A percentile compares a stretch with the other conserved stretches of the same genome.
Conservation (phyloP, 2,329 filamentous ascomycete species). For the Aspergillus tanneri region DNA sequence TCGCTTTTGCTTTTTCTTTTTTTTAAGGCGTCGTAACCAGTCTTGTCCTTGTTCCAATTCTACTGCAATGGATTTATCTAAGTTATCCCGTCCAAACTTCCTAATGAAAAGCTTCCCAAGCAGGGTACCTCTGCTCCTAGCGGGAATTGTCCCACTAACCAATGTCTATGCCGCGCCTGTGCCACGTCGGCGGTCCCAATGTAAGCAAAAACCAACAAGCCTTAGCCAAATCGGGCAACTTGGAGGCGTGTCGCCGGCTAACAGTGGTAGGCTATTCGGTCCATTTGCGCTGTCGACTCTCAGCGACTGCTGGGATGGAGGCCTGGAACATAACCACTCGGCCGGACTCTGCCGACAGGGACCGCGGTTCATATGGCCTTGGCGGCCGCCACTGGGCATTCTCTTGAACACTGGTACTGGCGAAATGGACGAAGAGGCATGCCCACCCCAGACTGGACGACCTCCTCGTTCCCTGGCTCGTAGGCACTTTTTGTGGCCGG, state of each 20-base stretch:
- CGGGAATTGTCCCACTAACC: no score
- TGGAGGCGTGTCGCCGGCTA: neutral
- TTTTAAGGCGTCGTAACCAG: no score
- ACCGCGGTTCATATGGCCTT: slow-evolving; percentile 1
- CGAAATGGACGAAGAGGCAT: neutral
- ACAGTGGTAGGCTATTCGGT: neutral
- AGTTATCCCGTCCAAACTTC: no score
- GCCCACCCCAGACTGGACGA: neutral
- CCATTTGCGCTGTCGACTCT: slow-evolving; percentile 1
- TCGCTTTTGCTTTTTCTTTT: neutral
- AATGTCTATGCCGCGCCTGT: neutral
- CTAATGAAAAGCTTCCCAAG: no score
- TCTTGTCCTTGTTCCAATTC: no score
- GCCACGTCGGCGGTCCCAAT: neutral
- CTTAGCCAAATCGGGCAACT: neutral
- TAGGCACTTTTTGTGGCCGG: slow-evolving; percentile 1
- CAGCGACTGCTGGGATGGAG: slow-evolving; percentile 4
- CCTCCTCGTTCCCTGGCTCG: neutral
- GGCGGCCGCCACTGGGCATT: neutral
- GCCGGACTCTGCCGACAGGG: neutral
- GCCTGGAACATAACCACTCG: slow-evolving; percentile 2
- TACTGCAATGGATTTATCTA: no score
- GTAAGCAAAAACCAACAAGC: neutral
- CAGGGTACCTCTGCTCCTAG: no score
- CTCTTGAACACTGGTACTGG: slow-evolving; percentile 2